Base-by-base conservation (phyloP, 192 early-diverging fungal genomes). In the Coemansia sp. region DNA sequence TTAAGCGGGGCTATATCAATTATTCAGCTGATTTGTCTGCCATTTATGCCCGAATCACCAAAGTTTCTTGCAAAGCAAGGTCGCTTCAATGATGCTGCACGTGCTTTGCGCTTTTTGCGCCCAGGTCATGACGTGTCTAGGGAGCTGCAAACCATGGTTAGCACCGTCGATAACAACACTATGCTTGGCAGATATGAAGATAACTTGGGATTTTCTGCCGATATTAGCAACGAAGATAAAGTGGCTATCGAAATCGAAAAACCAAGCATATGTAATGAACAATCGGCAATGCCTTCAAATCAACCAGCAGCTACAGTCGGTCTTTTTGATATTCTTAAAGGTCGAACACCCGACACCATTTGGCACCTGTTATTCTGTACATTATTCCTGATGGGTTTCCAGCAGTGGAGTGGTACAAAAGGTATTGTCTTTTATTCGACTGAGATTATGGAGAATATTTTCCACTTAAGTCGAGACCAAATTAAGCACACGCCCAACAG, bases 371-470 rank as follows among this genome's bases (percentile, higher is more conserved):
- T 92, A 1, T 58, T 91, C 11, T 83, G 84, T 36, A 85, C 87
- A 14, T 57, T 93, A 60, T 75, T 85, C 3, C 55, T 93, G 23
- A 90, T 92, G 72, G 74, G 88, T 0, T 71, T 84, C 50, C 93
- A 95, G 76, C 93, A 95, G 66, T 85, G 93, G 61, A 86, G 85
- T 20, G 93, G 91, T 34, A 85, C 93, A 63, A 93, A 92, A 63
- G 91, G 88, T 14, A 81, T 93, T 20, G 87, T 92, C 53, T 92
- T 89, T 73, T 95, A 93, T 66, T 89, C 86, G 11, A 91, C 93
- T 3, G 87, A 86, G 3, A 91, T 94, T 19, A 85, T 94, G 64
- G 69, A 75, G 5, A 67, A 83, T 9, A 78, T 80, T 0, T 87
- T 89, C 53, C 59, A 75, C 5, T 58, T 84, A 17, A 72, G 69